phyloP scores from a whole-genome alignment of 176 grass and related monocot genomes.

The Juncus inflexus region DNA sequence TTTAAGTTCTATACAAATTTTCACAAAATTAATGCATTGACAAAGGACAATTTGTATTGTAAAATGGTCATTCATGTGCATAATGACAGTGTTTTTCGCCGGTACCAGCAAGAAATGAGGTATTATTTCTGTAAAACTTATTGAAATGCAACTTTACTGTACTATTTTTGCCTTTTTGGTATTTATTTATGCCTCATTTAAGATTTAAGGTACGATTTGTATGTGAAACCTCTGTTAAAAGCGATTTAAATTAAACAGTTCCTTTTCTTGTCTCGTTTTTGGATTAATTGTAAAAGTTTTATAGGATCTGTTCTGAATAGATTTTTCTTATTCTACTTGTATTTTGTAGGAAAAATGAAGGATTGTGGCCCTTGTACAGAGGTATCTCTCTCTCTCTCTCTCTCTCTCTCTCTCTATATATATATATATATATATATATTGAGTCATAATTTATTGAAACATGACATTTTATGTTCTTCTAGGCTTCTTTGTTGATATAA shows the following conservation, averaged over 20 bases:
- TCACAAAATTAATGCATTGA: conserved; percentile 64
- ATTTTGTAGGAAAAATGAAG: conserved; percentile 69
- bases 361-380: conserved; percentile 95
- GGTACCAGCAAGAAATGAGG: conserved; percentile 99
- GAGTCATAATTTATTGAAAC: background rate
- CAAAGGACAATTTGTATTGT: conserved; percentile 68
- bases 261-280: background rate
- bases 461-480: conserved; percentile 24
- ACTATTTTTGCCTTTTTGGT: background rate
- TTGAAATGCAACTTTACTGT: conserved; percentile 13
- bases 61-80: conserved; percentile 96
- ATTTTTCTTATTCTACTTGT: conserved; percentile 3
- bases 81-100: conserved; percentile 79
- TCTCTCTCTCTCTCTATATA: too few relatives aligned
- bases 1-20: conserved; percentile 94
- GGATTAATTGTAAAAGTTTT: conserved; percentile 11
- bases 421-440: background rate
- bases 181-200: too few relatives aligned
- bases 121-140: conserved; percentile 30
- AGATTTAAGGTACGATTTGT: background rate
- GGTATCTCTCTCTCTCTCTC: conserved; percentile 38
- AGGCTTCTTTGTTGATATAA: conserved; percentile 98
- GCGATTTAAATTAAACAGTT: background rate
- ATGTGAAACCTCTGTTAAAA: background rate
- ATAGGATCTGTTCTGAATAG: conserved; percentile 17